Evolutionary conservation across 2,329 filamentous ascomycete genomes (phyloP), one percentile per base, ranked within the genome.

Genomic region (Claviceps quebecensis): DNA sequence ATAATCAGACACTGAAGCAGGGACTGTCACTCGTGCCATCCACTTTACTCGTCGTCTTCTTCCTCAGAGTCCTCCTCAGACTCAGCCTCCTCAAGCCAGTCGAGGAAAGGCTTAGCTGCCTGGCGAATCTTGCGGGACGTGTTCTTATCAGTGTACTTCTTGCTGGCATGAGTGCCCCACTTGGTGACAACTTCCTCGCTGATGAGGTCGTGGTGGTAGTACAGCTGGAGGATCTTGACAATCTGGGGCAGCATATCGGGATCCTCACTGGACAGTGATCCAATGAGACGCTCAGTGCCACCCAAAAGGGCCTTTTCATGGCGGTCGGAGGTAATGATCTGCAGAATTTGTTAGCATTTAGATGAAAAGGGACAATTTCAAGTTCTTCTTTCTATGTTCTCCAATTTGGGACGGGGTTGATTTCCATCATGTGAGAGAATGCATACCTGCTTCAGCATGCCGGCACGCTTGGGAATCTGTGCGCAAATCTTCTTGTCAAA

Each of bases 301-400:
- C 93, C 93, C 7, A 98, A 80, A 65, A 98, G 84, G 47, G 93
- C 87, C 77, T 93, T 96, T 73, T 97, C 84, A 66, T 97, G 91
- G 61, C 87, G 86, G 62, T 98, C 93, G 45, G 88, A 93, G 47
- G 82, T 90, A 61, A 93, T 80, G 36, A 58, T 52, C 56, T 58
- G 39, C 2, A 19, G 9, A 16, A 19, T 2, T 38, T 51, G n/a
- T 51, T n/a, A 51, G 49, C 38, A 14, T 14, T 43, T 36, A 29
- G 5, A 2, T 16, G 7, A 41, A 8, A 19, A 36, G 22, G 14
- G 23, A 14, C 43, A 34, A 13, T 17, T 17, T 17, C 9, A 22
- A 14, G 9, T 34, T 34, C 29, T 4, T 4, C 29, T 34, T 34
- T 34, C 29, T 29, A 4, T 11, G 3, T 34, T 34, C 9, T 34